phyloP scores from a whole-genome alignment of 441 rosid genomes.

The Lepidium campestre region DNA sequence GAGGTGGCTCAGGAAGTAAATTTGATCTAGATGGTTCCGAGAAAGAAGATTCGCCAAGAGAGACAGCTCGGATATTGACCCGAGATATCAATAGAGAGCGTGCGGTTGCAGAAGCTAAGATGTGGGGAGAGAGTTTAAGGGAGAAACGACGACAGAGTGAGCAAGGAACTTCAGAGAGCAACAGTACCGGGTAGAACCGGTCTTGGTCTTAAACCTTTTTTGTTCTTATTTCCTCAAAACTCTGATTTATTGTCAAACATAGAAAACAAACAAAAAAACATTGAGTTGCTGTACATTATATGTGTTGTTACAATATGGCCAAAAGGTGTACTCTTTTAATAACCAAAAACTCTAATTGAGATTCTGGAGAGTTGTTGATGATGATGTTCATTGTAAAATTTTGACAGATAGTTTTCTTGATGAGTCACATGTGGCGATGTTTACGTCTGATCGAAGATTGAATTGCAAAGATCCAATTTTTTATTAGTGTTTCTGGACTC shows the following conservation, averaged over 20 bases:
- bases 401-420: background rate
- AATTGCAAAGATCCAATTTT: slow-evolving; percentile 23
- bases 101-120: slow-evolving; percentile 95
- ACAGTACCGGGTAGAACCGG: slow-evolving; percentile 37
- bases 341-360: slow-evolving; percentile 19
- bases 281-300: slow-evolving; percentile 30
- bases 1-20: slow-evolving; percentile 46
- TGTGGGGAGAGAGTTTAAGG: slow-evolving; percentile 97
- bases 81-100: slow-evolving; percentile 77
- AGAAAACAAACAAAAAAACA: slow-evolving; percentile 12
- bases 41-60: slow-evolving; percentile 84
- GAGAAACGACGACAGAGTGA: slow-evolving; percentile 80
- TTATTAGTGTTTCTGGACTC: slow-evolving; percentile 15
- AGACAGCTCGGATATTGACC: slow-evolving; percentile 58
- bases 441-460: slow-evolving; percentile 21
- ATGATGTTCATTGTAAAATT: background rate
- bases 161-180: slow-evolving; percentile 70
- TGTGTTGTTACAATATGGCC: slow-evolving; percentile 24
- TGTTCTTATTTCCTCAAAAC: slow-evolving; percentile 18
- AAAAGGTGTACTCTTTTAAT: slow-evolving; percentile 14
- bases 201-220: slow-evolving; percentile 11
- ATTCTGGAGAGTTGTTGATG: background rate
- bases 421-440: slow-evolving; percentile 21
- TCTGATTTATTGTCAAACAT: slow-evolving; percentile 29
- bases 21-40: slow-evolving; percentile 80